These are phyloP conservation scores for Trifolium dubium DNA, from an alignment of 306 rosid genomes.

Conservation along the genomic window DNA sequence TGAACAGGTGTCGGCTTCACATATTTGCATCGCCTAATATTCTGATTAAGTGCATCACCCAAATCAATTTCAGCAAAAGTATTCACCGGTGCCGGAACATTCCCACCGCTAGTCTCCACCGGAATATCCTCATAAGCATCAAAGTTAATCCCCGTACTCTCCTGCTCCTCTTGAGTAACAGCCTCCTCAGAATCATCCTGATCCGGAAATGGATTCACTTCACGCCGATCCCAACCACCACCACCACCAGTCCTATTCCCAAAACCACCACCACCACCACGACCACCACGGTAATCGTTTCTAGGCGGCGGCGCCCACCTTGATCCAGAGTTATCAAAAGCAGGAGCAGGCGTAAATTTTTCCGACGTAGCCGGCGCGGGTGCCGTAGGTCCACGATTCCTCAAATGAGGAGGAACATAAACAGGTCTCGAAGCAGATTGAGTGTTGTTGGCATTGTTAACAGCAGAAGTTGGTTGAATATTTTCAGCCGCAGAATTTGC, in stretches of 20 bases:
- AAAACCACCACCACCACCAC: constrained; percentile 58
- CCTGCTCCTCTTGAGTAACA: constrained; percentile 67
- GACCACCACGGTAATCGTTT: constrained; percentile 55
- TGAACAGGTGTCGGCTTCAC: constrained; percentile 89
- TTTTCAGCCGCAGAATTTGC: constrained; percentile 81
- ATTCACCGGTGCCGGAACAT: constrained; percentile 77
- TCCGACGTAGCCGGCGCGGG: constrained; percentile 45
- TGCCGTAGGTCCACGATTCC: constrained; percentile 50
- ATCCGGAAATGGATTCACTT: constrained; percentile 72
- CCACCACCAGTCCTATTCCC: constrained; percentile 62
- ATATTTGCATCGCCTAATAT: constrained; percentile 81
- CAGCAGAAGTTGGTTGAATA: constrained; percentile 40
- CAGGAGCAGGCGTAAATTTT: constrained; percentile 41
- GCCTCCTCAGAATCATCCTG: constrained; percentile 58
- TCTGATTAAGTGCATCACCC: constrained; percentile 78
- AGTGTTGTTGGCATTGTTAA: constrained; percentile 46
- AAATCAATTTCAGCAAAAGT: constrained; percentile 89
- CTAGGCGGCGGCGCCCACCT: constrained; percentile 57
- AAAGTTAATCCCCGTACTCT: constrained; percentile 70
- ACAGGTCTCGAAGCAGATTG: constrained; percentile 52
- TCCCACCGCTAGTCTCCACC: constrained; percentile 80
- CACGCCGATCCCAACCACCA: constrained; percentile 78
- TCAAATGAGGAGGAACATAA: constrained; percentile 89
- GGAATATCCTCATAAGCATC: constrained; percentile 92
- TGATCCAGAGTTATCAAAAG: constrained; percentile 43